phyloP scores from a whole-genome alignment of 2,329 filamentous ascomycete species.

The Microsporum canis region DNA sequence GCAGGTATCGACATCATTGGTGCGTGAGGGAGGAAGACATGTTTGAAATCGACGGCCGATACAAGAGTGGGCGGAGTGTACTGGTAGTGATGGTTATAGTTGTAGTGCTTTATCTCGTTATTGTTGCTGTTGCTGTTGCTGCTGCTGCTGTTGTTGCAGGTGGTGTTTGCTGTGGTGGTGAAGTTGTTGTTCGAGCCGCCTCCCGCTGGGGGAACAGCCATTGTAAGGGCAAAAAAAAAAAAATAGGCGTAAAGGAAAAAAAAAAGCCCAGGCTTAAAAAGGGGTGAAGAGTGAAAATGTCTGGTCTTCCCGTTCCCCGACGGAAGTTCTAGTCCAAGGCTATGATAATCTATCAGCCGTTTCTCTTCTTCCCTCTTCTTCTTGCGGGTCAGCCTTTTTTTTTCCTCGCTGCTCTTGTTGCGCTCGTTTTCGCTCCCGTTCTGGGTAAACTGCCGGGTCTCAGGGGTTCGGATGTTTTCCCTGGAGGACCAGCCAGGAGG shows the following conservation, averaged over 20 bases:
- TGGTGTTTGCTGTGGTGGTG: neutral
- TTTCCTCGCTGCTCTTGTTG: too few species aligned
- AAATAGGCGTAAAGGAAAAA: too few species aligned
- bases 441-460: neutral
- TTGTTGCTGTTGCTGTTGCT: neutral
- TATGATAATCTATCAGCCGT: too few species aligned
- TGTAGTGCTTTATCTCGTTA: neutral
- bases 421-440: too few species aligned
- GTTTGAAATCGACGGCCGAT: constrained; percentile 8
- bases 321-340: too few species aligned
- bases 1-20: constrained; percentile 13
- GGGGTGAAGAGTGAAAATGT: too few species aligned
- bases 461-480: neutral
- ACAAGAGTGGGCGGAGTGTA: constrained; percentile 1
- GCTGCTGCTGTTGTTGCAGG: neutral
- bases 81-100: constrained; percentile 3
- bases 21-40: constrained; percentile 21
- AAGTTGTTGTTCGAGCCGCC: neutral
- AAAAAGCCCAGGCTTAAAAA: too few species aligned
- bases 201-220: neutral
- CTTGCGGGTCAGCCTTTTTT: too few species aligned
- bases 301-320: too few species aligned
- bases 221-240: neutral
- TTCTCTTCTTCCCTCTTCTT: too few species aligned
- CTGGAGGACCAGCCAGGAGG: neutral